phyloP scores from a whole-genome alignment of 1,284 basidiomycete genomes.

The Naganishia liquefaciens region DNA sequence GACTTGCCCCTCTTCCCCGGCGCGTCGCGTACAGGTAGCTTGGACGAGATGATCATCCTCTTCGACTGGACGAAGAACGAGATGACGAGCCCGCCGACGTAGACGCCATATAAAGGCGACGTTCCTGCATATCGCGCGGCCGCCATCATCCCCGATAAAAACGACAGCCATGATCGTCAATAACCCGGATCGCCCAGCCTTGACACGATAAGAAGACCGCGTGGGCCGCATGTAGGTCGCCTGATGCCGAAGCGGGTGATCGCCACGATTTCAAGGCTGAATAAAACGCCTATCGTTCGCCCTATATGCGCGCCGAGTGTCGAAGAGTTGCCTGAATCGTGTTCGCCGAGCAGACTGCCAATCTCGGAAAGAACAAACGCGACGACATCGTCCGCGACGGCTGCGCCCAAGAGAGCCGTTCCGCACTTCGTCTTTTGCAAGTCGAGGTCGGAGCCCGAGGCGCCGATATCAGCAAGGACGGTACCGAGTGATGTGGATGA shows the following conservation, averaged over 20 bases:
- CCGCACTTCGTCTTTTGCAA: slow-evolving; percentile 58
- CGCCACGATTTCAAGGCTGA: slow-evolving; percentile 36
- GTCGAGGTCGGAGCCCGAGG: slow-evolving; percentile 40
- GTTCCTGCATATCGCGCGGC: slow-evolving; percentile 51
- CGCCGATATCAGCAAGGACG: slow-evolving; percentile 57
- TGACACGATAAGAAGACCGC: background rate
- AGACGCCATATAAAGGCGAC: slow-evolving; percentile 57
- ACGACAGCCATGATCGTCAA: slow-evolving; percentile 40
- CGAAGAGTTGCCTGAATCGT: slow-evolving; percentile 15
- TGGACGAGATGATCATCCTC: background rate
- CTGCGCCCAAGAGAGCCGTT: slow-evolving; percentile 59
- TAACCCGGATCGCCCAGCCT: slow-evolving; percentile 3
- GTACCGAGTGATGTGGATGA: slow-evolving; percentile 62
- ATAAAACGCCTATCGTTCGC: slow-evolving; percentile 40
- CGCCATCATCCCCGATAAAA: slow-evolving; percentile 44
- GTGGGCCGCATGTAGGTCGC: slow-evolving; percentile 31
- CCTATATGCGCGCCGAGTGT: slow-evolving; percentile 41
- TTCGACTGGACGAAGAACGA: slow-evolving; percentile 38
- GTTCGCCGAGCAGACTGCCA: slow-evolving; percentile 52
- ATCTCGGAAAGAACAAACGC: slow-evolving; percentile 60
- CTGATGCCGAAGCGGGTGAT: slow-evolving; percentile 35
- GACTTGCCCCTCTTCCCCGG: background rate
- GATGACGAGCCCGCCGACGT: slow-evolving; percentile 54
- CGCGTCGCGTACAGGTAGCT: background rate
- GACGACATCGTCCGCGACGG: slow-evolving; percentile 62